Conservation (phyloP, 1,139 yeast genomes). For the Hanseniaspora sp. region DNA sequence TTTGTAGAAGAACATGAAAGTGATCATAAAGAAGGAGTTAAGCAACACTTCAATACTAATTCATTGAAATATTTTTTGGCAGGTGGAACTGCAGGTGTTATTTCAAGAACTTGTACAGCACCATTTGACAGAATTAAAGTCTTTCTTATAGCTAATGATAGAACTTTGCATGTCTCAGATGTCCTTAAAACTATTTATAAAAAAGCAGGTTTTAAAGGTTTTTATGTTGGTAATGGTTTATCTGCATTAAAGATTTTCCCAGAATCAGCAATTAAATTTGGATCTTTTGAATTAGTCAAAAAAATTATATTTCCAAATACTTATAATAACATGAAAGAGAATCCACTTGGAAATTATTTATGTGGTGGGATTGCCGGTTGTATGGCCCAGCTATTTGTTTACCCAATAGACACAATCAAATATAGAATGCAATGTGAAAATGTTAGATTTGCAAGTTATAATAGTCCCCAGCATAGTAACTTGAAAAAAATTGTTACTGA, state of each 20-base stretch:
- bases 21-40: not conserved
- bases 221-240: conserved; percentile 90
- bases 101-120: conserved; percentile 94
- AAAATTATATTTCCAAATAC: conserved; percentile 70
- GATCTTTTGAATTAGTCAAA: conserved; percentile 84
- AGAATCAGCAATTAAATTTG: conserved; percentile 94
- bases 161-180: conserved; percentile 35
- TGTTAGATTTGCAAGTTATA: conserved; percentile 7
- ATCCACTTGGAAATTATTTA: conserved; percentile 54
- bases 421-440: conserved; percentile 58
- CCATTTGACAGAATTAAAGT: conserved; percentile 94
- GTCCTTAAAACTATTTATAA: conserved; percentile 75
- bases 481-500: conserved; percentile 61
- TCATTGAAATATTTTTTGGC: conserved; percentile 73
- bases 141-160: conserved; percentile 73
- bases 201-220: conserved; percentile 64
- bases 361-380: conserved; percentile 98
- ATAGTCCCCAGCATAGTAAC: not conserved
- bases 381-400: conserved; percentile 78
- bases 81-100: conserved; percentile 92
- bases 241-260: conserved; percentile 93
- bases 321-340: conserved; percentile 56
- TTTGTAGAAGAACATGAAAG: not conserved
- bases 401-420: conserved; percentile 92
- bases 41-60: conserved; percentile 41